Base-by-base conservation (phyloP, 2,329 filamentous ascomycete species). In the Aspergillus sp. region DNA sequence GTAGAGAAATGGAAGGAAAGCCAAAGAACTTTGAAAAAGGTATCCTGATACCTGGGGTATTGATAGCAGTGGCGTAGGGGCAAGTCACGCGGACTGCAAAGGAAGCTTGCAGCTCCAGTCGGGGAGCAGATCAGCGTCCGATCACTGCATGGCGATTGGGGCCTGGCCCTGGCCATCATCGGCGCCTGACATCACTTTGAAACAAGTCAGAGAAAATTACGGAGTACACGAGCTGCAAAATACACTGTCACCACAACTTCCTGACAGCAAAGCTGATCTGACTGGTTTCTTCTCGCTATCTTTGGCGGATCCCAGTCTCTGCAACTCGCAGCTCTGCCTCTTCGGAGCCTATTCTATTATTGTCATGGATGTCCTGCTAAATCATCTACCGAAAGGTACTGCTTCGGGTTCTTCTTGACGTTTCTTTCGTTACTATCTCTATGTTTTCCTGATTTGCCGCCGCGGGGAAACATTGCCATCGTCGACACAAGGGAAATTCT, bases 131-230 rank as follows among this genome's bases (percentile, higher is more conserved):
- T 64, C 64, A 59, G 55, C 51, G 54, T 54, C 59, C 50, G 62
- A 65, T 66, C 59, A 59, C 55, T 66, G 61, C 59, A 66, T 61
- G 65, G 64, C 62, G 63, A 54, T 63, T 65, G 58, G 47, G 60
- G 61, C 53, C 64, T 66, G 59, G 64, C 53, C 63, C 52, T 47
- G 17, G 42, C 6, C 30, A 11, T 7, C 50, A 61, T 50, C 59
- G 50, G 59, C 58, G 49, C 63, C 63, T 66, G 64, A 66, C 59
- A 64, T 64, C 61, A 61, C 38, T n/a, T 55, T 25, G 32, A 55
- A 57, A 19, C 25, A 56, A 56, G 42, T 23, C 6, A 23, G 23
- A 36, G 36, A 42, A 42, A 27, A 27, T n/a, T 27, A n/a, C 6
- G 5, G 8, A 7, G 47, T 19, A 19, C 15, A 11, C 15, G 8